Conservation (phyloP, 208 protist genomes). For the Balamuthia mandrillaris region DNA sequence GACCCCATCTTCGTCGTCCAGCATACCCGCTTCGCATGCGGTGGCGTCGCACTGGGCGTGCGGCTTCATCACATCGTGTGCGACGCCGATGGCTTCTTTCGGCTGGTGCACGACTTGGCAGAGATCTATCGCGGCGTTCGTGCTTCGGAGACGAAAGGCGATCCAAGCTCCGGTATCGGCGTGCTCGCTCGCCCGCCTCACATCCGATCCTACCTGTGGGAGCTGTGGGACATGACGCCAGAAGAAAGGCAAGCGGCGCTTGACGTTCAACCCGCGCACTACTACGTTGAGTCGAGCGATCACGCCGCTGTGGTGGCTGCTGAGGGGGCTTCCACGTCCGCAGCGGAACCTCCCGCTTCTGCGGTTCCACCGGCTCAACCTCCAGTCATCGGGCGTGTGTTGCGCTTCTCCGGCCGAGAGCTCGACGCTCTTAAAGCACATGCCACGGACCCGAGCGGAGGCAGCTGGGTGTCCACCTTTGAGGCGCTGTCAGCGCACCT, state of each 20-base stretch:
- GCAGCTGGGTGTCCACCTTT: slow-evolving; percentile 10
- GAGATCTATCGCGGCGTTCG: background rate
- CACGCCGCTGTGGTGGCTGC: background rate
- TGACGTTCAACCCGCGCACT: background rate
- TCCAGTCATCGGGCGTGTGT: background rate
- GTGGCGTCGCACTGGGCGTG: slow-evolving; percentile 26
- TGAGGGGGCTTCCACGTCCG: background rate
- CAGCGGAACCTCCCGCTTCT: background rate
- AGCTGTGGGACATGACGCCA: background rate
- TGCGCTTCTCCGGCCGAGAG: slow-evolving; percentile 24
- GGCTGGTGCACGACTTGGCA: slow-evolving; percentile 24
- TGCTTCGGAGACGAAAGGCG: background rate
- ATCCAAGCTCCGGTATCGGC: background rate
- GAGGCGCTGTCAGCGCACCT: slow-evolving; percentile 23
- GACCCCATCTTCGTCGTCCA: slow-evolving; percentile 29
- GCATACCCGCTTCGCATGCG: slow-evolving; percentile 38
- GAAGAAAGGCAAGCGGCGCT: slow-evolving; percentile 11
- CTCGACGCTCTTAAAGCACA: slow-evolving; percentile 9
- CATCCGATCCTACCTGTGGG: slow-evolving; percentile 11
- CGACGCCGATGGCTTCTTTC: slow-evolving; percentile 30
- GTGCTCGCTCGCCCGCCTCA: background rate
- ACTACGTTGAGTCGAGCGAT: background rate
- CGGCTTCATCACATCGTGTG: slow-evolving; percentile 17
- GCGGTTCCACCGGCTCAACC: background rate
- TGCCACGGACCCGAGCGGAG: background rate